Base-by-base conservation (phyloP, 2,329 filamentous ascomycete species). In the Bisporella sp. region DNA sequence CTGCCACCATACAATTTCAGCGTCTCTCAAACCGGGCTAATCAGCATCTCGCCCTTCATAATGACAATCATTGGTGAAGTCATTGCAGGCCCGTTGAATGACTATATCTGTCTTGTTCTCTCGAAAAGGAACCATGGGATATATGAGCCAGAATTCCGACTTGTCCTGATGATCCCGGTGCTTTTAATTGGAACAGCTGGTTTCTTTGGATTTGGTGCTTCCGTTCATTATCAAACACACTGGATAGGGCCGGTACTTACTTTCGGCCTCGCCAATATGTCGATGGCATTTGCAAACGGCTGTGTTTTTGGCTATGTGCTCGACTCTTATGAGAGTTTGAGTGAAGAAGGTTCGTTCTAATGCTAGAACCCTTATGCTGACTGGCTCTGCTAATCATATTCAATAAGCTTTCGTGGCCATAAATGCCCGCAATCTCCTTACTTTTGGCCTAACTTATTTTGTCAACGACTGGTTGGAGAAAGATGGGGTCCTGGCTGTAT, bases 131-230 rank as follows among this genome's bases (percentile, higher is more conserved):
- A 62, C 40, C 44, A 49, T 28, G 58, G 54, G 6, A 54, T 60
- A 5, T 62, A 57, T 40, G 75, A 78, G 57, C 76, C 75, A 5
- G 75, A 78, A 57, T 78, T 77, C 56, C 69, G 75, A 12, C 51
- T 75, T 4, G 63, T 73, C 1, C 61, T 49, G 65, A 71, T 55
- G 69, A 75, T 53, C 31, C 54, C 49, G 12, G 48, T 54, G 4
- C 39, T 58, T 9, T 35, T 59, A 8, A 13, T 52, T 8, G 53
- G 57, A 4, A 45, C 55, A 13, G 49, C 46, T 13, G 57, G 58
- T 1, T 56, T 59, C 45, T 60, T 57, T 48, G 57, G 57, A 5
- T 59, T 60, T 49, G 57, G 59, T 11, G 52, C 52, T 39, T 52
- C 49, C 11, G 47, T 58, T 5, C 48, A 59, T 46, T 52, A 49